phyloP scores from a whole-genome alignment of 768 basidiomycete genomes.

The Phanerodontia chrysosporium region DNA sequence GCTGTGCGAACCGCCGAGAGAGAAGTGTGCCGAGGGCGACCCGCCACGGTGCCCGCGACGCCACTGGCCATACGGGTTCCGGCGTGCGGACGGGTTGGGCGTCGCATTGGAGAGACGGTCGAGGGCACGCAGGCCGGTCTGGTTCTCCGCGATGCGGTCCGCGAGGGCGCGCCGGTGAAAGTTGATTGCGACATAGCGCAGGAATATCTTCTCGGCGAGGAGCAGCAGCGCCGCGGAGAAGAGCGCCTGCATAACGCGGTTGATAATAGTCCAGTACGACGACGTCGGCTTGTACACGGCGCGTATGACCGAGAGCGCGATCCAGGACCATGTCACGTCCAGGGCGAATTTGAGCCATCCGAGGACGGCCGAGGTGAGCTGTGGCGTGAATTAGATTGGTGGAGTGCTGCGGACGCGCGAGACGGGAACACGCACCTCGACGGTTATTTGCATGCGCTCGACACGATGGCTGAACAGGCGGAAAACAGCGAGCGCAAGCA shows the following conservation, averaged over 20 bases:
- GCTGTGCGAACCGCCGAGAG: not conserved
- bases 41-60: slow-evolving; percentile 38
- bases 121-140: slow-evolving; percentile 62
- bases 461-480: slow-evolving; percentile 56
- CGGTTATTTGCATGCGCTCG: slow-evolving; percentile 61
- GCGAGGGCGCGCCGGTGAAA: slow-evolving; percentile 76
- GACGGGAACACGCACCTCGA: slow-evolving; percentile 58
- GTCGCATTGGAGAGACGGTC: slow-evolving; percentile 70
- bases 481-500: slow-evolving; percentile 48
- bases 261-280: slow-evolving; percentile 62
- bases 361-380: slow-evolving; percentile 67
- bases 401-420: not conserved
- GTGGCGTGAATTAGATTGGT: slow-evolving; percentile 1
- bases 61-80: slow-evolving; percentile 28
- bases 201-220: slow-evolving; percentile 53
- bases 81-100: slow-evolving; percentile 33
- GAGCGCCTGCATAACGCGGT: slow-evolving; percentile 64
- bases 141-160: slow-evolving; percentile 69
- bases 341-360: slow-evolving; percentile 69
- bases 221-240: slow-evolving; percentile 42
- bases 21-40: not conserved
- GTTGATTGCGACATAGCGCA: slow-evolving; percentile 75
- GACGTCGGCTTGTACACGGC: slow-evolving; percentile 55
- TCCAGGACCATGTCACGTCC: slow-evolving; percentile 71
- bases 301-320: slow-evolving; percentile 61